These are phyloP conservation scores for Sophora flavescens DNA, from an alignment of 306 rosid species.

Conservation along the genomic window DNA sequence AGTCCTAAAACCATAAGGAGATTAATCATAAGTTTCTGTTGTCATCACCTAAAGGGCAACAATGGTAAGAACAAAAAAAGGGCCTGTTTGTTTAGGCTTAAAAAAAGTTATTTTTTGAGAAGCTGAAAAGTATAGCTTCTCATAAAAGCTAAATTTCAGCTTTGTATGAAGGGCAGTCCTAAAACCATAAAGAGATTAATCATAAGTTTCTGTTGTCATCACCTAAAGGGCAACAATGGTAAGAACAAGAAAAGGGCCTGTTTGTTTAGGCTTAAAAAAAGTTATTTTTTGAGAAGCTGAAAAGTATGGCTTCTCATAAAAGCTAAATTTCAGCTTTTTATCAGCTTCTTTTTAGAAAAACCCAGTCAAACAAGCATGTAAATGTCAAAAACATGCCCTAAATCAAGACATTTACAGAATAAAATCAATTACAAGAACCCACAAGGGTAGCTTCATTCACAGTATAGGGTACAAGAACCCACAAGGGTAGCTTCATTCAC, in stretches of 20 bases:
- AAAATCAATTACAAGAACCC: conserved; percentile 19
- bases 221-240: conserved; percentile 3
- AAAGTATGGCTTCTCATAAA: too few relatives aligned
- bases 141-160: too few relatives aligned
- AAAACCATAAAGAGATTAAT: neutral
- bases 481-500: neutral
- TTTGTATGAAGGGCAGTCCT: neutral
- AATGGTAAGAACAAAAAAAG: neutral
- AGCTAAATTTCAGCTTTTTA: too few relatives aligned
- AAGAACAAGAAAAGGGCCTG: too few relatives aligned
- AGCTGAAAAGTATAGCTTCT: too few relatives aligned
- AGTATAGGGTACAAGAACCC: neutral
- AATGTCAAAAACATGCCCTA: too few relatives aligned
- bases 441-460: neutral
- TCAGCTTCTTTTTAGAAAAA: too few relatives aligned
- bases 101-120: too few relatives aligned
- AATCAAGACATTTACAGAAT: neutral
- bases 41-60: conserved; percentile 6
- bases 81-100: too few relatives aligned
- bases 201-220: neutral
- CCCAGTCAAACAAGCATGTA: too few relatives aligned
- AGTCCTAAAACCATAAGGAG: neutral
- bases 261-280: too few relatives aligned
- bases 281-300: too few relatives aligned
- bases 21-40: conserved; percentile 9